Evolutionary conservation across 2,329 filamentous ascomycete genomes (phyloP), one percentile per base, ranked within the genome.

Genomic region (Arachnopeziza araneosa): DNA sequence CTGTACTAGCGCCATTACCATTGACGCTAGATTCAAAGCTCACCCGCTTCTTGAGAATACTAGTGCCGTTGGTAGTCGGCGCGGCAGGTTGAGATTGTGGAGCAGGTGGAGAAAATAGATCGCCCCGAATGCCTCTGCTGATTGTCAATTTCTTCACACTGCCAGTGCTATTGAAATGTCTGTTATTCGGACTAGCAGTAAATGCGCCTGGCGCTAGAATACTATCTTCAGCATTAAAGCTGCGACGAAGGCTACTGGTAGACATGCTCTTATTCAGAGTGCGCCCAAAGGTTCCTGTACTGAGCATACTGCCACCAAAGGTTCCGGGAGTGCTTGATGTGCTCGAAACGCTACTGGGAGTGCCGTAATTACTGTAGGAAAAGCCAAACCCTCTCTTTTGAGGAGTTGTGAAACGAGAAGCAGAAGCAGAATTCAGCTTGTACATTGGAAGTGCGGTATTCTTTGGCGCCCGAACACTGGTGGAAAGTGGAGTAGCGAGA

Each of bases 131-230:
- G 66, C 88, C 89, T 64, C 91, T 88, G 75, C 97, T 96, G 72
- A 99, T 97, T 57, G 93, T 89, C 59, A 99, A 83, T 74, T 92
- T 93, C 78, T 97, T 97, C 67, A 96, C 84, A 71, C 83, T 90
- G 52, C 85, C 84, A 54, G 82, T 82, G 71, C 80, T 85, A n/a
- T 84, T 83, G 56, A 87, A 88, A 67, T 85, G 82, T 60, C 87
- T 84, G 44, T 83, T 80, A 60, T 80, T 81, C 21, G 83, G 78
- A 70, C 83, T 88, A 24, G 88, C 80, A 1, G 90, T 90, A 73
- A 97, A 93, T 1, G 92, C 91, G 48, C 91, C 91, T 0, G 93
- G 92, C 1, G 90, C 84, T 26, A 97, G 79, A 59, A 97, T 88
- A 73, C 91, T 96, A 65, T 96, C 91, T 58, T 96, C 90, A 0